Base-by-base conservation (phyloP, 495 filamentous ascomycete species). In the Hypoxylon lenormandii region DNA sequence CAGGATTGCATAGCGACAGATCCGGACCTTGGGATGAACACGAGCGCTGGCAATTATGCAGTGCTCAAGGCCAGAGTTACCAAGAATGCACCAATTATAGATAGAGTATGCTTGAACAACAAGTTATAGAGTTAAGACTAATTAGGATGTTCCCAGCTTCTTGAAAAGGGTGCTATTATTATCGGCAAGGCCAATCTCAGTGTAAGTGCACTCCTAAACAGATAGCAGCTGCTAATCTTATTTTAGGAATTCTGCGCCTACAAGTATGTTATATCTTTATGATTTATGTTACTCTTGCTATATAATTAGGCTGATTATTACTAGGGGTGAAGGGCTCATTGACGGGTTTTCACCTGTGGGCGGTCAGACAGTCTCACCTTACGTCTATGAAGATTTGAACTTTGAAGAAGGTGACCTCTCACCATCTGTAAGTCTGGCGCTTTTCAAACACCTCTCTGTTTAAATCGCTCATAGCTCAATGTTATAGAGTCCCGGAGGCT, bases 401-500 rank as follows among this genome's bases (percentile, higher is more conserved):
- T 60, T 72, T 11, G 19, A 72, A 18, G 75, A 77, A 28, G 26
- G 26, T 28, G 26, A 28, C 26, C 26, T 28, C 26, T 28, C 26
- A 28, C 46, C 55, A 3, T 38, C 28, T 5, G 68, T 69, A 16
- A 72, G 79, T 19, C 19, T 45, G n/a, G n/a, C n/a, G 10, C 19
- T 45, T 45, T 8, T 21, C 5, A 10, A 15, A 45, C 3, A 3
- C 3, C 10, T 45, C 5, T 26, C 19, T 73, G 76, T 47, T 15
- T 42, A n/a, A 40, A 49, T 36, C 8, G 11, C 5, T n/a, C 38
- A n/a, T 5, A 56, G 5, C 4, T 33, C 15, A 26, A 45, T 55
- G 7, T 28, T 5, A 3, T n/a, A 79, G 77, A 76, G 67, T 18
- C 77, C 80, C 0, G 72, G 72, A 13, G 82, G 83, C 6, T 82